Evolutionary conservation across 768 basidiomycete genomes (phyloP), one percentile per base, ranked within the genome.

Genomic region (Daedaleopsis nitida): DNA sequence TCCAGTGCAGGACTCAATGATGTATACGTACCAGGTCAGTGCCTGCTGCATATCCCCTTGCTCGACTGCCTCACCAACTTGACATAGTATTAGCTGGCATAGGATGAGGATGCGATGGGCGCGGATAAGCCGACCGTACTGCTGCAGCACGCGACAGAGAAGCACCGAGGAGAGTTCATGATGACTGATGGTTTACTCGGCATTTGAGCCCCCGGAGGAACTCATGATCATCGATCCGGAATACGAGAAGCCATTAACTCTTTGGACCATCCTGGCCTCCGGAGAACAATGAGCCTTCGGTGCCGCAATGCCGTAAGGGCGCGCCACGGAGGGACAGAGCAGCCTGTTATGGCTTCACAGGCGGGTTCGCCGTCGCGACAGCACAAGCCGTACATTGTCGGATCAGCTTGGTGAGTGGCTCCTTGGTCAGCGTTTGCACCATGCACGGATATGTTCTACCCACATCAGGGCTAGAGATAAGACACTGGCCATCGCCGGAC

Each of bases 301-400:
- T 32, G 43, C 60, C 60, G 60, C 60, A 42, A 27, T 62, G 60
- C 60, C 60, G 60, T 62, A 57, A 62, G n/a, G 43, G 43, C 35
- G 51, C 49, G 50, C n/a, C 17, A 34, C 19, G 13, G 52, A n/a
- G 35, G 35, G 38, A 24, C 37, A 9, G 35, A 19, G 14, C 37
- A 17, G 17, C 34, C 51, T 17, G n/a, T 12, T 52, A 52, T 19
- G 35, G 52, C n/a, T 21, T 39, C 19, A 34, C n/a, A 35, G 27
- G 27, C 27, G 27, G 27, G 27, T 32, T 32, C 27, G 27, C 27
- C 27, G 27, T 7, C 27, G 27, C 27, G 27, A 32, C 27, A 32
- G 27, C 27, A 32, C 7, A 32, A 45, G 17, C 44, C 17, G 44
- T 17, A 45, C 44, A 21, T 45, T 17, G 27, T 7, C 27, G 27